Conservation (phyloP, 106 monocot genomes). For the Posidonia australis region DNA sequence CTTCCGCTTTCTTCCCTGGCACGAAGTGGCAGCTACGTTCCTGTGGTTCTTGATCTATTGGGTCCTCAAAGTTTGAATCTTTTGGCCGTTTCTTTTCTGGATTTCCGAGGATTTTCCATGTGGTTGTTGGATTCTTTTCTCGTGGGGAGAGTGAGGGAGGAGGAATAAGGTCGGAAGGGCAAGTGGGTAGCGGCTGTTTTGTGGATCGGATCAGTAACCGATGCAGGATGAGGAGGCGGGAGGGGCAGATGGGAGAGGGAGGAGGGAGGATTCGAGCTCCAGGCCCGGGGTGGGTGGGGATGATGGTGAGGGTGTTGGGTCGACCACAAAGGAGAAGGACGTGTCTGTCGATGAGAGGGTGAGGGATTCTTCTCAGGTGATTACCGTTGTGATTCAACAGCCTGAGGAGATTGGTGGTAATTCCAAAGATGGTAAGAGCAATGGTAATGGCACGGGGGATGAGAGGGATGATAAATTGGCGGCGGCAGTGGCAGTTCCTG, state of each 20-base stretch:
- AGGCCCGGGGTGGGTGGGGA: not conserved
- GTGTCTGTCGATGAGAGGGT: not conserved
- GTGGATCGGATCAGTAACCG: not conserved
- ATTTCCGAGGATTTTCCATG: not conserved
- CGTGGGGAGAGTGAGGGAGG: not conserved
- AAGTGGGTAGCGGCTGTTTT: not conserved
- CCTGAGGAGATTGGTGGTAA: not conserved
- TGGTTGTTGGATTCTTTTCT: not conserved
- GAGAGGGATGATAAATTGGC: not conserved
- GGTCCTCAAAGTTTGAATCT: no score
- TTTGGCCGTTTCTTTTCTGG: not conserved
- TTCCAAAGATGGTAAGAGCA: not conserved
- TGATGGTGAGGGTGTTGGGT: not conserved
- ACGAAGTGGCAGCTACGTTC: no score
- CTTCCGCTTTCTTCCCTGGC: no score
- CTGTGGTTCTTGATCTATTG: no score
- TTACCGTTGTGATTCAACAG: not conserved
- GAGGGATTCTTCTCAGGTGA: not conserved
- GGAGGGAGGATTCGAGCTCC: not conserved
- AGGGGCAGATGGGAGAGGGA: not conserved
- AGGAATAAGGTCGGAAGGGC: not conserved
- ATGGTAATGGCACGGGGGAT: not conserved
- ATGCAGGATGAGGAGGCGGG: slow-evolving; percentile 12
- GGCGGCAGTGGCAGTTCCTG: not conserved
- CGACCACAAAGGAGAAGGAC: not conserved